Evolutionary conservation across 257 asterid genomes (phyloP), one percentile per base, ranked within the genome.

Genomic region (Leonotis leonurus): DNA sequence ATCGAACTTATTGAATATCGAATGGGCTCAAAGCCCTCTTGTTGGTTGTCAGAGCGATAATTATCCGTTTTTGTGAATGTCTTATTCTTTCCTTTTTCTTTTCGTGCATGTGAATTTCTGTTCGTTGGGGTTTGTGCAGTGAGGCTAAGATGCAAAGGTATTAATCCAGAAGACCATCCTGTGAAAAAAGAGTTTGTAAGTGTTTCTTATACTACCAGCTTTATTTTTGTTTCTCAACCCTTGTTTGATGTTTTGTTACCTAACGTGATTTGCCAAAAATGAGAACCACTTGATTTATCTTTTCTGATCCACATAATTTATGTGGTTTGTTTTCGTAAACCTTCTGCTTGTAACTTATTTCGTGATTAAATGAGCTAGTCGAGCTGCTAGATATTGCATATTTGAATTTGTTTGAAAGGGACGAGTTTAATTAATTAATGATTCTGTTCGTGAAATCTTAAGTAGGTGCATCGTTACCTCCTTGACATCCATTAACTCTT

Each of bases 111-210:
- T 37, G 46, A 13, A 43, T 56, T 49, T 10, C 8, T 11, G 36
- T 40, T 56, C 3, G n/a, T 57, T 6, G 35, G 56, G 72, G 52
- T 40, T n/a, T 78, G 75, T 84, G 73, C 81, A 89, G 99, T 89
- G 83, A 85, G 88, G 85, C 73, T 93, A 73, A 83, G 97, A 64
- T 93, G 99, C 87, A 90, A 80, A 56, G 99, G 99, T 50, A 71
- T 93, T 29, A 73, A 89, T 75, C 90, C 87, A 56, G 95, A 89
- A 58, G 83, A 87, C 25, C 99, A 87, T 58, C 85, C 94, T 24
- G 79, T 92, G 64, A 89, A 76, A 37, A 80, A 85, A 30, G 99
- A 93, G 80, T 67, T 85, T 64, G 97, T 83, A 81, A 62, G 85
- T 77, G 20, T 54, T 60, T 69, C 40, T 35, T 33, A 2, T 53